These are phyloP conservation scores for Alternaria longipes DNA, from an alignment of 2,329 filamentous ascomycete species.

Conservation along the genomic window DNA sequence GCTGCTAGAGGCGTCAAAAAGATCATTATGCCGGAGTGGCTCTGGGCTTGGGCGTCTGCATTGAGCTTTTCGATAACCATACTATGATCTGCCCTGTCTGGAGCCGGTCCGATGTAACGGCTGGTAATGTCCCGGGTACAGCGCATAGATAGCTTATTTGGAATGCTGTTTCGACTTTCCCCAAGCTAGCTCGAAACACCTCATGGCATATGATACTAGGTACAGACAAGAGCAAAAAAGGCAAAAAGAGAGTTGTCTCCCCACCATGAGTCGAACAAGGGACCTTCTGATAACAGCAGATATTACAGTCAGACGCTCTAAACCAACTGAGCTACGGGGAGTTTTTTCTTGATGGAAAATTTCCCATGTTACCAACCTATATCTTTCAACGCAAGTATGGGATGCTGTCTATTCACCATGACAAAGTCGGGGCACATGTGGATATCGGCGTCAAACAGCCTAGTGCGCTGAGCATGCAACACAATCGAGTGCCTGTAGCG, in stretches of 20 bases:
- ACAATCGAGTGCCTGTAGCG: not conserved
- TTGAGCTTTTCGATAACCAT: not conserved
- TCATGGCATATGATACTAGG: not conserved
- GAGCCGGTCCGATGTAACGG: not conserved
- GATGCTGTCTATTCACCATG: too few species aligned
- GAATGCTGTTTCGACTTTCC: not conserved
- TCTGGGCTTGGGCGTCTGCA: not conserved
- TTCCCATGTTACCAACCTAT: too few species aligned
- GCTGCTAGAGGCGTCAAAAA: not conserved
- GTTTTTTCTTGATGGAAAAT: slow-evolving; percentile 20
- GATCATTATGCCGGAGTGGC: not conserved
- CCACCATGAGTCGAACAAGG: slow-evolving; percentile 45
- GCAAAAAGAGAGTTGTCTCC: slow-evolving; percentile 35
- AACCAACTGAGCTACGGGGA: slow-evolving; percentile 48
- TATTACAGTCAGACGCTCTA: slow-evolving; percentile 52
- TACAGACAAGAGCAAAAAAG: not conserved
- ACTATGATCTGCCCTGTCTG: not conserved
- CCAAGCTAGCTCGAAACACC: not conserved
- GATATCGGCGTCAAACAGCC: not conserved
- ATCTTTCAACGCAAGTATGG: too few species aligned
- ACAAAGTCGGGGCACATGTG: not conserved
- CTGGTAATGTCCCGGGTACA: not conserved
- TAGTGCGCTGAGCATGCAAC: not conserved
- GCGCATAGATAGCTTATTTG: not conserved
- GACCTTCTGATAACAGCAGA: slow-evolving; percentile 47